Percentiles rank a stretch among this genome's conserved stretches.
These are phyloP conservation scores for Ceratocystiopsis brevicomis DNA, from an alignment of 2,329 filamentous ascomycete species.

Conservation along the genomic window DNA sequence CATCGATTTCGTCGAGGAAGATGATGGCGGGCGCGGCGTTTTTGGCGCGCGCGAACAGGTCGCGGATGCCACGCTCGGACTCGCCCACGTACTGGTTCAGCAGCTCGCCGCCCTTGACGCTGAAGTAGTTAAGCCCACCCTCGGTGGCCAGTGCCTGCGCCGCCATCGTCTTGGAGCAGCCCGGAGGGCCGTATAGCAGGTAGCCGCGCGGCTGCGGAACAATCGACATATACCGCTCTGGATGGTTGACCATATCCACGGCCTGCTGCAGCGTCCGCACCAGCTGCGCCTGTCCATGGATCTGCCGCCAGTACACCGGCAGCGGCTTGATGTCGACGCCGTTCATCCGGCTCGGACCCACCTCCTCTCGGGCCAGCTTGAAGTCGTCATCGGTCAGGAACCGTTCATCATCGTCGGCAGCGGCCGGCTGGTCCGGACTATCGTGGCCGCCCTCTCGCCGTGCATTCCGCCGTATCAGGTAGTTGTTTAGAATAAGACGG, in stretches of 20 bases:
- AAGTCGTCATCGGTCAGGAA: constrained; percentile 32
- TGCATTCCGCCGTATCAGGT: too few species aligned
- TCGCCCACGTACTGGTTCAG: constrained; percentile 96
- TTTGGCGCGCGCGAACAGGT: constrained; percentile 68
- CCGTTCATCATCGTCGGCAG: too few species aligned
- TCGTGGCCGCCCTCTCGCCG: too few species aligned
- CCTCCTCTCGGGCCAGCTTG: constrained; percentile 42
- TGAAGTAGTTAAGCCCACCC: constrained; percentile 80
- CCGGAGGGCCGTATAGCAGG: constrained; percentile 78
- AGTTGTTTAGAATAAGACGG: not conserved
- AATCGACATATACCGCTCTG: constrained; percentile 20
- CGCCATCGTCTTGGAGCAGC: constrained; percentile 84
- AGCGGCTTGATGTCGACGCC: constrained; percentile 80
- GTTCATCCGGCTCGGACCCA: constrained; percentile 72
- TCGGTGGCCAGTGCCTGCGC: constrained; percentile 85
- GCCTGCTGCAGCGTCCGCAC: constrained; percentile 41
- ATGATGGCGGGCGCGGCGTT: constrained; percentile 82
- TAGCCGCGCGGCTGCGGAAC: constrained; percentile 47
- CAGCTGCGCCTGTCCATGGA: constrained; percentile 65
- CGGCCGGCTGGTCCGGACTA: too few species aligned
- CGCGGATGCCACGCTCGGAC: constrained; percentile 68
- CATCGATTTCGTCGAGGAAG: constrained; percentile 94
- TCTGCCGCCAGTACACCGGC: constrained; percentile 69
- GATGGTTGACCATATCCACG: constrained; percentile 20
- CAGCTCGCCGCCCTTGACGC: constrained; percentile 82